phyloP scores from a whole-genome alignment of 2,329 filamentous ascomycete genomes.

The Cladophialophora carrionii region DNA sequence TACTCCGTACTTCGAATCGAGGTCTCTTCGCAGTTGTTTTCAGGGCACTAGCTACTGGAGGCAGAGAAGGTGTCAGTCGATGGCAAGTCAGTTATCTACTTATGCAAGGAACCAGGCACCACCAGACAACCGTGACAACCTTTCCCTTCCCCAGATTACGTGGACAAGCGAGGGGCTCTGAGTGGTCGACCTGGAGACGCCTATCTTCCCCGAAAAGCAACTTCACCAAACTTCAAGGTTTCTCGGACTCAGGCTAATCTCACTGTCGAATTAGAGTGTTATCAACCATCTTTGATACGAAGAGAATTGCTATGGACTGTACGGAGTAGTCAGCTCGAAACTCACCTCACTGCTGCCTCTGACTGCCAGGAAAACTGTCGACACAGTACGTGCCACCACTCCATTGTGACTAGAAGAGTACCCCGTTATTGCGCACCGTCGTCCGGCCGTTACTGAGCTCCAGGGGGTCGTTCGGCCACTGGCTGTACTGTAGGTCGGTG shows the following conservation, averaged over 20 bases:
- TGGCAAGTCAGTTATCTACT: not conserved
- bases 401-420: not conserved
- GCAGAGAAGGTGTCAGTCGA: not conserved
- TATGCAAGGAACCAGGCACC: not conserved
- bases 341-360: not conserved
- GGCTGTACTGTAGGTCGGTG: not conserved
- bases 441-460: not conserved
- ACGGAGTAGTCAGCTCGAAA: too few species aligned
- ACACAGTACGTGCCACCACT: not conserved
- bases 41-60: not conserved
- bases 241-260: not conserved
- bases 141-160: slow-evolving; percentile 1
- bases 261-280: not conserved
- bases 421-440: not conserved
- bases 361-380: not conserved
- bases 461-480: not conserved
- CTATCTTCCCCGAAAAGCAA: not conserved
- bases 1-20: not conserved
- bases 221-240: too few species aligned
- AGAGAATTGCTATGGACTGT: not conserved
- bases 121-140: not conserved
- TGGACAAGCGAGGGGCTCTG: not conserved
- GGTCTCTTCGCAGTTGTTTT: not conserved
- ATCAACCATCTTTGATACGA: not conserved
- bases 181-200: not conserved